Conservation (phyloP, 1,139 yeast species). For the Debaryomyces robertsiae region DNA sequence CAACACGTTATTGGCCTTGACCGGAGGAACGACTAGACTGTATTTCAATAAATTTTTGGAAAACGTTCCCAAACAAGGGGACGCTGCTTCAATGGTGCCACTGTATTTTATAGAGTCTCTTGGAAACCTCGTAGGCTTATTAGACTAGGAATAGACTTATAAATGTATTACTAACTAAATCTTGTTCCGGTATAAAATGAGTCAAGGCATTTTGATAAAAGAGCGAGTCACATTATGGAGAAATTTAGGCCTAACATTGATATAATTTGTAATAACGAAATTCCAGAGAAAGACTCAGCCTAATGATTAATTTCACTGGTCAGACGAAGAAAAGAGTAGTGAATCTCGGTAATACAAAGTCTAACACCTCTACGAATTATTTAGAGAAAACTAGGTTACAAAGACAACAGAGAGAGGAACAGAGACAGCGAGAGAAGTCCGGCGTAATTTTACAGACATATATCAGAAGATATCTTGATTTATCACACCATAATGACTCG, state of each 20-base stretch:
- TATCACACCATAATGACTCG: slow-evolving; percentile 14
- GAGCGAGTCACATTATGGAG: slow-evolving; percentile 2
- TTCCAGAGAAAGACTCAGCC: not conserved
- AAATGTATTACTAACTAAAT: not conserved
- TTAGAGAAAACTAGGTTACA: slow-evolving; percentile 66
- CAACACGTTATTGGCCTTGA: slow-evolving; percentile 35
- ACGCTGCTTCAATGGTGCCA: slow-evolving; percentile 29
- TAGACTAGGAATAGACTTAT: slow-evolving; percentile 12
- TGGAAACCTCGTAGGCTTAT: slow-evolving; percentile 27
- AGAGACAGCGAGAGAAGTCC: slow-evolving; percentile 51
- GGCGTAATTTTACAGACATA: slow-evolving; percentile 53
- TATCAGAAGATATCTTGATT: slow-evolving; percentile 40
- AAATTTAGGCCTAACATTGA: not conserved
- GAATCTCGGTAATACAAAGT: slow-evolving; percentile 66
- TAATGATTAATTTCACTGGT: slow-evolving; percentile 66
- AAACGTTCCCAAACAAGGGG: slow-evolving; percentile 16
- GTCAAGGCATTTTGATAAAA: not conserved
- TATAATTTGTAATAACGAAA: not conserved
- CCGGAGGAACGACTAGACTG: slow-evolving; percentile 37
- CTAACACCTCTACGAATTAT: slow-evolving; percentile 24
- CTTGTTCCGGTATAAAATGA: slow-evolving; percentile 6
- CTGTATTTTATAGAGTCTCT: slow-evolving; percentile 33
- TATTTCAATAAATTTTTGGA: slow-evolving; percentile 26
- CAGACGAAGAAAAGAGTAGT: slow-evolving; percentile 63
- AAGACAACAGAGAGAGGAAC: slow-evolving; percentile 64